Evolutionary conservation across 2,329 filamentous ascomycete genomes (phyloP), one percentile per base, ranked within the genome.

Genomic region (Ophiostoma montium): DNA sequence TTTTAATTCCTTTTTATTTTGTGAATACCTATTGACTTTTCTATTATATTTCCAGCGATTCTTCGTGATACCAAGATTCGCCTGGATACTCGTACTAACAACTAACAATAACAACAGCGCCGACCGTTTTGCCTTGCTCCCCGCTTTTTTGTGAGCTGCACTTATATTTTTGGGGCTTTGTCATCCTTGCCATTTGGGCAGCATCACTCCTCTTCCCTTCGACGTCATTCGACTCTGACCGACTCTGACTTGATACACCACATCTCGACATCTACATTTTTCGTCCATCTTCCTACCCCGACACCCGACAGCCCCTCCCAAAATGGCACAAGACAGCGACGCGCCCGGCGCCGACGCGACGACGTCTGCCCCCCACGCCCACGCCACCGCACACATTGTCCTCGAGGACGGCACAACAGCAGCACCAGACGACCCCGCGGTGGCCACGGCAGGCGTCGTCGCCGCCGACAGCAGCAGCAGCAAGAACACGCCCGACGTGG

Each of bases 381-480:
- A 50, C 31, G 38, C 15, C 48, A 47, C 16, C 44, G 42, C 48
- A 30, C 51, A 52, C 18, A 50, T 52, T 32, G 32, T 46, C 18
- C 46, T 52, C 12, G 45, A 46, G 18, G 51, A 52, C 27, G 51
- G 48, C 39, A 50, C 47, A 11, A 46, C 45, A 3, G 33, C 50
- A 7, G 31, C 47, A 21, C 44, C 50, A 30, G 33, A 38, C 3
- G 35, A 21, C 27, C 43, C 21, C 23, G 32, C 33, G 42, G 23
- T 39, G 18, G 38, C 35, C 16, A 39, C 30, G 15, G 32, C 27
- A 61, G 60, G 45, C 8, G 61, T 58, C 15, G 59, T 62, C 48
- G 67, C 72, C 6, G 66, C 60, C 48, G 65, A 64, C 15, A 74
- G 23, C 23, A 27, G 23, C 23, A 27, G 5, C n/a, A n/a, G n/a